Evolutionary conservation across 192 early-diverging fungal genomes (phyloP).

Genomic region (Coemansia sp.): DNA sequence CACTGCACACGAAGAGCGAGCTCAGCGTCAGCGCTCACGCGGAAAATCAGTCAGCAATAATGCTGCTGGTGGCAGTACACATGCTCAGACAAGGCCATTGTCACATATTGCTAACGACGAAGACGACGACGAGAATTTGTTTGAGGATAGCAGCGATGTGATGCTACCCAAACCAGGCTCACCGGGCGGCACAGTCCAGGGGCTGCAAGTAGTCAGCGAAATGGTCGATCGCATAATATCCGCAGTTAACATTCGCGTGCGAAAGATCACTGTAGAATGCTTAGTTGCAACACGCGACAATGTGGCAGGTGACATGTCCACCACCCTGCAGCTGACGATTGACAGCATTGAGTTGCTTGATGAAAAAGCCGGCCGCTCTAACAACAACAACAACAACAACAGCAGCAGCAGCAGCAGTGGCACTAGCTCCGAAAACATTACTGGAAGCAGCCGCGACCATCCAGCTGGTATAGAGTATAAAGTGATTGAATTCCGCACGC

Average conservation of each 20-base stretch:
- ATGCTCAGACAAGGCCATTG: background rate
- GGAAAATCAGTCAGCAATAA: constrained; percentile 9
- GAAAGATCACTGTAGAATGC: constrained; percentile 35
- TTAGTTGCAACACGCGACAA: constrained; percentile 25
- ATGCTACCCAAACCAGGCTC: constrained; percentile 31
- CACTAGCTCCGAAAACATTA: constrained; percentile 10
- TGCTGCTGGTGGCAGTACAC: background rate
- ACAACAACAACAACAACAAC: background rate
- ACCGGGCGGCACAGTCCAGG: constrained; percentile 54
- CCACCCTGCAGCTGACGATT: constrained; percentile 44
- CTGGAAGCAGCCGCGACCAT: constrained; percentile 23
- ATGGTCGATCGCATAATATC: constrained; percentile 85
- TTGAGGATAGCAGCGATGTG: constrained; percentile 27
- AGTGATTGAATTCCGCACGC: constrained; percentile 40
- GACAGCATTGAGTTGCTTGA: constrained; percentile 48
- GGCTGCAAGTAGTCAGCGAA: constrained; percentile 72
- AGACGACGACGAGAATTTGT: constrained; percentile 20
- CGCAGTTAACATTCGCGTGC: constrained; percentile 69
- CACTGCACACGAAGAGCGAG: constrained; percentile 47
- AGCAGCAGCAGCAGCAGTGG: constrained; percentile 13
- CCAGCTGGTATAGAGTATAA: constrained; percentile 49
- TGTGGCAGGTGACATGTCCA: constrained; percentile 10
- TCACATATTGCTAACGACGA: background rate
- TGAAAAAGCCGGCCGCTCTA: constrained; percentile 23
- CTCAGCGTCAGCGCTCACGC: constrained; percentile 35